These are phyloP conservation scores for Backusella sp. DNA, from an alignment of 192 early-diverging fungal genomes.

Conservation along the genomic window DNA sequence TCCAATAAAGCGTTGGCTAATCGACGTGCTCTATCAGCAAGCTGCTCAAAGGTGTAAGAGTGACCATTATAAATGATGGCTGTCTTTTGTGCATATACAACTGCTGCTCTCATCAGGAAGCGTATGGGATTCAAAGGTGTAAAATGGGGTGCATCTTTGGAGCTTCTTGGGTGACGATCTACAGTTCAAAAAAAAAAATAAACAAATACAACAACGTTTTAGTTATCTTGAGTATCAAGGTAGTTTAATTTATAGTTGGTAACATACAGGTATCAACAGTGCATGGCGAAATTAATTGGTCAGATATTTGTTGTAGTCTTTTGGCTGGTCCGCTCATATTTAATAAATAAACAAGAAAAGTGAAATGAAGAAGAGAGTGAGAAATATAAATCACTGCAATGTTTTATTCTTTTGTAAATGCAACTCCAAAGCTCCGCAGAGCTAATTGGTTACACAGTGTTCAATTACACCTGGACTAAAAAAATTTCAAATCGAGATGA, in stretches of 20 bases:
- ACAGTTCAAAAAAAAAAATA: no score
- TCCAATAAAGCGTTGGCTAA: conserved; percentile 44
- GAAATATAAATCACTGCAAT: not conserved
- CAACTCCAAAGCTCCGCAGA: not conserved
- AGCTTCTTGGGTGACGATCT: conserved; percentile 10
- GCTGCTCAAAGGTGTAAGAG: conserved; percentile 41
- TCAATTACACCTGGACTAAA: not conserved
- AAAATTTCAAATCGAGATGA: not conserved
- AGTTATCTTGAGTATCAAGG: no score
- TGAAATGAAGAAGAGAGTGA: not conserved
- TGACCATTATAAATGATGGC: conserved; percentile 44
- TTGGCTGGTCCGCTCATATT: not conserved
- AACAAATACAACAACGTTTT: no score
- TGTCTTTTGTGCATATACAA: conserved; percentile 44
- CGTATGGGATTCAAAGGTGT: conserved; percentile 53
- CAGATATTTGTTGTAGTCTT: not conserved
- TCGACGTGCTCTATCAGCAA: conserved; percentile 42
- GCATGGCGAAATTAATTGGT: not conserved
- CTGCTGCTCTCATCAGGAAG: conserved; percentile 49
- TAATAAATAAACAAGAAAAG: not conserved
- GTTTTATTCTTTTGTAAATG: not conserved
- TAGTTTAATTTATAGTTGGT: no score
- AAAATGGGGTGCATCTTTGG: conserved; percentile 3
- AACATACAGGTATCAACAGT: not conserved
- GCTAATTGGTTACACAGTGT: not conserved